phyloP scores from a whole-genome alignment of 805 yeast genomes.

The Barnettozyma populi region DNA sequence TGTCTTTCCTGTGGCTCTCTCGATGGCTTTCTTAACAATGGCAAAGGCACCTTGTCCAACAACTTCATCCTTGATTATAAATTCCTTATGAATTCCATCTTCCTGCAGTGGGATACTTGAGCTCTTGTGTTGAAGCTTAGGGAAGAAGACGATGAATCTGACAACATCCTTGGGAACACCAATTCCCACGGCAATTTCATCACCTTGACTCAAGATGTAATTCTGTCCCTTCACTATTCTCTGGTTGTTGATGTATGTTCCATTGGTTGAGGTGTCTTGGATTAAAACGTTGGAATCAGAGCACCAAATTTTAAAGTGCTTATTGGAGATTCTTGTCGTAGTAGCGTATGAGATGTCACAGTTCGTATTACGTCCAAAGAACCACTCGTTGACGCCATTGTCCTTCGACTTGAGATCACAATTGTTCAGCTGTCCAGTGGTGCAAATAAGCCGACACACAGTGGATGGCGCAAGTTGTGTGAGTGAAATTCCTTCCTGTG shows the following conservation, averaged over 20 bases:
- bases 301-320: conserved; percentile 69
- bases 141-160: conserved; percentile 40
- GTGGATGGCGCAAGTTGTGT: conserved; percentile 35
- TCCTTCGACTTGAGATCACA: conserved; percentile 39
- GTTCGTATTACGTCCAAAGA: conserved; percentile 64
- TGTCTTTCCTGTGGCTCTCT: conserved; percentile 76
- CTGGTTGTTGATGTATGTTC: conserved; percentile 77
- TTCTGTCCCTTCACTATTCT: conserved; percentile 71
- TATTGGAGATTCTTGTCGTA: conserved; percentile 65
- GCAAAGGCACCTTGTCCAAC: conserved; percentile 99
- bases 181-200: conserved; percentile 83
- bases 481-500: conserved; percentile 30
- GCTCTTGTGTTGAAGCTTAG: conserved; percentile 11
- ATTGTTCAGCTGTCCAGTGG: conserved; percentile 48
- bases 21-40: conserved; percentile 85
- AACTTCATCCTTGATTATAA: conserved; percentile 74
- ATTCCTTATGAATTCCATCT: conserved; percentile 59
- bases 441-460: conserved; percentile 55
- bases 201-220: conserved; percentile 84
- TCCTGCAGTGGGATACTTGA: conserved; percentile 15
- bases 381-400: conserved; percentile 44
- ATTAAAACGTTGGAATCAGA: conserved; percentile 45
- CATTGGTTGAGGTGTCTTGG: conserved; percentile 80
- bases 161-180: conserved; percentile 72
- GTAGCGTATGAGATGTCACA: conserved; percentile 60